Evolutionary conservation across 768 basidiomycete species (phyloP).

Genomic region (Thelephora ganbajun): DNA sequence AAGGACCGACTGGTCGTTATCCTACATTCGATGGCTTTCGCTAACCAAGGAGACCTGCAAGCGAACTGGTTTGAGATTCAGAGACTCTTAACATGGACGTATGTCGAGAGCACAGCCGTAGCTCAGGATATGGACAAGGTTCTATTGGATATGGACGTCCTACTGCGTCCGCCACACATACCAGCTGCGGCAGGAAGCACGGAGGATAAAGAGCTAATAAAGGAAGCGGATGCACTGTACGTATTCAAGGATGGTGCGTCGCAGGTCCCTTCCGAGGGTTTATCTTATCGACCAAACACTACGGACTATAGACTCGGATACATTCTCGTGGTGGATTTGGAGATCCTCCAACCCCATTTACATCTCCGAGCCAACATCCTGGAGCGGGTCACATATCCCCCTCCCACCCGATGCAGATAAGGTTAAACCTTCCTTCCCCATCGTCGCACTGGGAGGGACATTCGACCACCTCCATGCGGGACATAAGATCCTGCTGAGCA

Average conservation of each 20-base stretch:
- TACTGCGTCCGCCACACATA: conserved; percentile 45
- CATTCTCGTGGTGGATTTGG: too few species aligned
- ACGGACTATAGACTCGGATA: too few species aligned
- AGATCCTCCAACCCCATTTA: too few species aligned
- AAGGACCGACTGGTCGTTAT: background rate
- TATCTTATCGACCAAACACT: too few species aligned
- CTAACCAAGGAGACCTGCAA: background rate
- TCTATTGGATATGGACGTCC: conserved; percentile 65
- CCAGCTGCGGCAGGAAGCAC: conserved; percentile 24
- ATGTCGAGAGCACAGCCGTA: conserved; percentile 71
- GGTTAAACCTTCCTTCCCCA: conserved; percentile 28
- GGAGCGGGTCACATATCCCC: background rate
- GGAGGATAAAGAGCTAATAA: conserved; percentile 20
- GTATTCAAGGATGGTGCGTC: conserved; percentile 13
- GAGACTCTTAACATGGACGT: conserved; percentile 65
- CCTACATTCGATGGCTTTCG: background rate
- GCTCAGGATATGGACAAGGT: conserved; percentile 56
- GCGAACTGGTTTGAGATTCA: conserved; percentile 56
- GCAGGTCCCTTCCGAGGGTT: too few species aligned
- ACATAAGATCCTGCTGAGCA: conserved; percentile 91
- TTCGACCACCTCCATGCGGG: conserved; percentile 97
- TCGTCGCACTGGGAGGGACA: conserved; percentile 86
- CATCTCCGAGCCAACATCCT: too few species aligned
- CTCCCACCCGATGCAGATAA: background rate
- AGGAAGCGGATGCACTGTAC: background rate